Evolutionary conservation across 2,329 filamentous ascomycete genomes (phyloP), one percentile per base, ranked within the genome.

Genomic region (Simplicillium aogashimaense): DNA sequence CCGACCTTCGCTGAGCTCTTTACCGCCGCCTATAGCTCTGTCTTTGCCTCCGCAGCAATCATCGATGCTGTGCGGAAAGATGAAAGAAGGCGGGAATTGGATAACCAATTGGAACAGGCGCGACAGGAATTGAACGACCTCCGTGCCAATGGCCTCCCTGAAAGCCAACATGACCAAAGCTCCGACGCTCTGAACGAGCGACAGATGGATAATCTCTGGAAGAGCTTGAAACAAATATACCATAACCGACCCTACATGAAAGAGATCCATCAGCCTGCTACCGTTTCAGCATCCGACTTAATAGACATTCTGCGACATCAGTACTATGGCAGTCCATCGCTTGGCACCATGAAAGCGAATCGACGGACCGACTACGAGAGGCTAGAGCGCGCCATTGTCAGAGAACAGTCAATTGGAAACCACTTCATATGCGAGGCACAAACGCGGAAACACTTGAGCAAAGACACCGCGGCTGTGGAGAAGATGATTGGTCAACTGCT

Each of bases 21-120:
- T 53, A 84, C 81, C 17, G 74, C 81, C 31, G 74, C 72, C 55
- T 86, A 85, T 53, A 81, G 81, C 18, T 75, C 78, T 29, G 72
- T 82, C 40, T 74, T 84, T 51, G 80, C 77, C 5, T 74, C 76
- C 2, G 81, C 79, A 2, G 71, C 79, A 10, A 63, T 82, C 3
- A 63, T 74, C 25, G 83, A 87, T 55, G 73, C 74, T 6, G 64
- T 67, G 20, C 56, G 62, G 25, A 85, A 86, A 54, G 67, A 75
- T 40, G 63, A 65, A 32, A 67, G 76, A 45, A 68, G 73, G 36
- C 66, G 66, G 45, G 70, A 80, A 47, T 75, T 83, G 63, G 79
- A 86, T 40, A 54, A 60, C 15, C 72, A 74, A 42, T 72, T 86
- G 47, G 69, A 72, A 20, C 65, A 74, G 39, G 70, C 72, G 7